Conservation (phyloP, 2,329 filamentous ascomycete species). For the Stagonosporopsis vannaccii region DNA sequence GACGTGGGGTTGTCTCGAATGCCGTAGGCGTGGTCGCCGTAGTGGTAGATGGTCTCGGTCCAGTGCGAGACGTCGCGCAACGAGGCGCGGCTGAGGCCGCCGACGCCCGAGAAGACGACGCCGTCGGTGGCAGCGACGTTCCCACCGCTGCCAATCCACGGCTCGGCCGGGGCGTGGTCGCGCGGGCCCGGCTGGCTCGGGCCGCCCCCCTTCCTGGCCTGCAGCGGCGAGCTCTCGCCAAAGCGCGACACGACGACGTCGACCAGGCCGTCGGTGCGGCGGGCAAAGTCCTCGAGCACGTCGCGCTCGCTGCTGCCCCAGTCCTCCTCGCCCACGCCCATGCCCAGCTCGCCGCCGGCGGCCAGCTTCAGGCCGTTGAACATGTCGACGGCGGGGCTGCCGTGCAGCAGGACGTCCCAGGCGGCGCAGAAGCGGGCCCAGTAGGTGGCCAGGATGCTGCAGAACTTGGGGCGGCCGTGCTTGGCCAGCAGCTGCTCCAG, state of each 20-base stretch:
- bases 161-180: conserved; percentile 39
- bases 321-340: conserved; percentile 95
- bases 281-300: conserved; percentile 87
- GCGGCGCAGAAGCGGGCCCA: conserved; percentile 73
- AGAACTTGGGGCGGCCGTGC: conserved; percentile 72
- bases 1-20: conserved; percentile 80
- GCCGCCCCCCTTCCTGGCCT: conserved; percentile 37
- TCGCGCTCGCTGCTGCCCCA: conserved; percentile 92
- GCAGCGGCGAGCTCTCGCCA: conserved; percentile 62
- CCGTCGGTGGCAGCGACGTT: conserved; percentile 78
- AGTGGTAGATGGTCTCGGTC: conserved; percentile 87
- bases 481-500: conserved; percentile 74
- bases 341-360: conserved; percentile 86
- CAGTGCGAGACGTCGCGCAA: conserved; percentile 78
- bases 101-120: conserved; percentile 83
- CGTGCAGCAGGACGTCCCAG: conserved; percentile 91
- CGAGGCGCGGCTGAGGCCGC: conserved; percentile 74
- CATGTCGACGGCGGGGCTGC: conserved; percentile 81
- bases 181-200: too few relatives aligned
- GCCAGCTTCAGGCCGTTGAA: conserved; percentile 88
- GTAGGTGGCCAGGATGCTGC: conserved; percentile 75
- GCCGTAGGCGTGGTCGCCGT: conserved; percentile 85
- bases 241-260: conserved; percentile 90
- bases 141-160: conserved; percentile 78
- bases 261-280: conserved; percentile 80